These are phyloP conservation scores for Carex parvula DNA, from an alignment of 176 grass and related monocot species.

Conservation along the genomic window DNA sequence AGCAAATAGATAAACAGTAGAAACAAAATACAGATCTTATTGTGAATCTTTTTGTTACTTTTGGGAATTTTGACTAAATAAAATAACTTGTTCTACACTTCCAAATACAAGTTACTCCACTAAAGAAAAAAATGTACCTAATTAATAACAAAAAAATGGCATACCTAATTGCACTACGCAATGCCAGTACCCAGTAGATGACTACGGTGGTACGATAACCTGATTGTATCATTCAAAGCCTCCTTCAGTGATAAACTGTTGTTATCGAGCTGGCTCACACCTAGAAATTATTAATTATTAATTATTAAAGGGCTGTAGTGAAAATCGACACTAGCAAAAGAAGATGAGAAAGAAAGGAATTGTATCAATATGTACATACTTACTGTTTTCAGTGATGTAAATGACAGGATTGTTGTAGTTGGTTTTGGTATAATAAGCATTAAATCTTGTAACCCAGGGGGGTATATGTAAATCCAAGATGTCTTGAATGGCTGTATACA, in stretches of 20 bases:
- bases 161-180: neutral
- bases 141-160: neutral
- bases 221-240: slow-evolving; percentile 51
- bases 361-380: neutral
- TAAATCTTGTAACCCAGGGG: slow-evolving; percentile 36
- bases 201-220: slow-evolving; percentile 30
- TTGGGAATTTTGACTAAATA: neutral
- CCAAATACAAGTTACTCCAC: no score
- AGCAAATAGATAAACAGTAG: neutral
- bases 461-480: slow-evolving; percentile 43
- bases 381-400: slow-evolving; percentile 95
- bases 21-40: neutral
- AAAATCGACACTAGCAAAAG: neutral
- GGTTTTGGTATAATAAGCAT: slow-evolving; percentile 52
- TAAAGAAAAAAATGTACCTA: neutral
- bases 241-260: slow-evolving; percentile 32
- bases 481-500: neutral
- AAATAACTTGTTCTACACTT: neutral
- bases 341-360: neutral
- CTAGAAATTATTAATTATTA: slow-evolving; percentile 21
- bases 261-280: slow-evolving; percentile 59
- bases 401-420: slow-evolving; percentile 75
- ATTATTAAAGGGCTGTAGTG: neutral
- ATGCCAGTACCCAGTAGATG: neutral
- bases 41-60: neutral